Conservation (phyloP, 1,284 basidiomycete genomes). For the Tilletia setariae region DNA sequence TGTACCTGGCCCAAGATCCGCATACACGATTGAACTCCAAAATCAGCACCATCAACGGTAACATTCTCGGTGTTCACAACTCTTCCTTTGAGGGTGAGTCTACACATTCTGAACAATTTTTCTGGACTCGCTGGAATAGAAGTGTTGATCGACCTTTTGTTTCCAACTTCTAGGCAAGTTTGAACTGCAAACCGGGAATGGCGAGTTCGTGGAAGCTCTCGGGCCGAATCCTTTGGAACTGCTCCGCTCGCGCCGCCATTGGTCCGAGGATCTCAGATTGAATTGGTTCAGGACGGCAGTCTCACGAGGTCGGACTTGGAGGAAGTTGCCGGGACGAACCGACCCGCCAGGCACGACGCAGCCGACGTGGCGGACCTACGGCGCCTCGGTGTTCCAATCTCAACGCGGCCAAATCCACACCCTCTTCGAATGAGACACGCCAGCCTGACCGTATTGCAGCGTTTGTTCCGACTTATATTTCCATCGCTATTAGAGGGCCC, state of each 20-base stretch:
- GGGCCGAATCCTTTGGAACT: neutral
- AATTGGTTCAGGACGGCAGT: neutral
- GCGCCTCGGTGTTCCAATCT: neutral
- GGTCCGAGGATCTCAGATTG: neutral
- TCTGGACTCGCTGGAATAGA: too few species aligned
- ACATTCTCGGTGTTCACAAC: neutral
- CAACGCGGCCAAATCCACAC: neutral
- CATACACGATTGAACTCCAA: neutral
- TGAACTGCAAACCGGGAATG: neutral
- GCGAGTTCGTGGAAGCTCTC: neutral
- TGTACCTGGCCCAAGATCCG: neutral
- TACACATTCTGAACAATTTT: too few species aligned
- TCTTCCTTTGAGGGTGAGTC: neutral
- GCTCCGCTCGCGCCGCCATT: neutral
- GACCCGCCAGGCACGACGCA: neutral
- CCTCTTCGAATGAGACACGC: neutral
- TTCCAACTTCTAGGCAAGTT: too few species aligned
- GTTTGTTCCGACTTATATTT: too few species aligned
- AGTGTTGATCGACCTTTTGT: too few species aligned
- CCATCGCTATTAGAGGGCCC: too few species aligned
- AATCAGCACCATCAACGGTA: neutral
- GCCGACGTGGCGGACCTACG: neutral
- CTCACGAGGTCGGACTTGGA: neutral
- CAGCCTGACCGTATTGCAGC: too few species aligned
- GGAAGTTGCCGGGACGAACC: neutral